Base-by-base conservation (phyloP, 2,329 filamentous ascomycete species). In the Alternaria gaisen region DNA sequence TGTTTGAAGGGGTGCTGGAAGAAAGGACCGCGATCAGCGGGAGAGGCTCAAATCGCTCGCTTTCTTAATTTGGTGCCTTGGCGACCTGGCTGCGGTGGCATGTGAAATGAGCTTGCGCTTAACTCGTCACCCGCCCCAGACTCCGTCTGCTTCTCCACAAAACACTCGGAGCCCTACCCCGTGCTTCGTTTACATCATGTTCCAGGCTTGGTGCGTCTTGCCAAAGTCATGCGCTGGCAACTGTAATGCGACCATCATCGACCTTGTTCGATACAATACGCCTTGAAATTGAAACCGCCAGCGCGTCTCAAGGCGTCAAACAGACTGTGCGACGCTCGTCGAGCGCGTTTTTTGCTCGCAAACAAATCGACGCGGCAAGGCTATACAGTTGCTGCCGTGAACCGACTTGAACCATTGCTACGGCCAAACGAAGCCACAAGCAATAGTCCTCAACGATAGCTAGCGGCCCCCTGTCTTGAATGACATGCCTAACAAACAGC, bases 51-150 rank as follows among this genome's bases (percentile, higher is more conserved):
- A 61, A 62, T 64, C 56, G 58, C 54, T 42, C 40, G 40, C 20
- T 44, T 71, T 62, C 64, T 62, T 69, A 69, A 63, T 64, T 67
- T 67, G 63, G 63, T 44, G 66, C 53, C 66, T 69, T 69, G 67
- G 67, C 67, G 50, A 41, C 24, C 56, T 64, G 51, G 47, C 40
- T 48, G 51, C 46, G 53, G 59, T 65, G 61, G 62, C 70, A 71
- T 68, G 67, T 72, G 70, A 71, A 71, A 71, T 61, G 63, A 63
- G 60, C 61, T 63, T 63, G 60, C 63, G 58, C 57, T 51, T 58
- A 54, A 58, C 44, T 57, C 55, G 64, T 56, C 63, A 63, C 34
- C 55, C 60, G 56, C 62, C 66, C 64, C 66, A 53, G 61, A 63
- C 47, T 63, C 48, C 30, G 52, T 40, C 34, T 38, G 14, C 38